These are phyloP conservation scores for Neurospora cerealis DNA, from an alignment of 495 filamentous ascomycete species.

Conservation along the genomic window DNA sequence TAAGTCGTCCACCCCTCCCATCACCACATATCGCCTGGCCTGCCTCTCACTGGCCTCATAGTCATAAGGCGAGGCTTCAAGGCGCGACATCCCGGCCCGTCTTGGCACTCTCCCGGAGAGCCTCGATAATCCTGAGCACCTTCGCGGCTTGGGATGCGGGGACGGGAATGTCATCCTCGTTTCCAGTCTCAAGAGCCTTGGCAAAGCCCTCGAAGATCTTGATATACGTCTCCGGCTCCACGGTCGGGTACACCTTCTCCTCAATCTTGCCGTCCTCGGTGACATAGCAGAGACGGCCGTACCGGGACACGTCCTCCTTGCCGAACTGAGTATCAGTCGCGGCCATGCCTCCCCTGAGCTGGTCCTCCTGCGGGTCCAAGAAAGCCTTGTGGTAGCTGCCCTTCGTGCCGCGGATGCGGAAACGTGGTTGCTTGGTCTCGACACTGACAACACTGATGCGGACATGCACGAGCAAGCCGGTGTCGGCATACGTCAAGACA, in stretches of 20 bases:
- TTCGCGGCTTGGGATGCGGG: conserved; percentile 59
- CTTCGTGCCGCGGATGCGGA: conserved; percentile 71
- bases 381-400: conserved; percentile 74
- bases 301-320: conserved; percentile 41
- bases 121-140: conserved; percentile 67
- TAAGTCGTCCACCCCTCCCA: neutral
- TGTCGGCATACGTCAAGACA: conserved; percentile 54
- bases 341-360: conserved; percentile 58
- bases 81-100: conserved; percentile 49
- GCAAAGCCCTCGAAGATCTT: conserved; percentile 65
- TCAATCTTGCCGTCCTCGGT: conserved; percentile 25
- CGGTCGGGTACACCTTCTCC: conserved; percentile 44
- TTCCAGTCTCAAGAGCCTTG: conserved; percentile 49
- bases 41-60: neutral
- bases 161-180: conserved; percentile 54
- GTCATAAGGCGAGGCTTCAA: neutral
- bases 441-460: conserved; percentile 62
- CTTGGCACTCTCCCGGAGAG: conserved; percentile 56
- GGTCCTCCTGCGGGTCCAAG: conserved; percentile 74
- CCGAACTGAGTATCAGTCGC: conserved; percentile 59
- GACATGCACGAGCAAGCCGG: conserved; percentile 49
- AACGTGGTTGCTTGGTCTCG: conserved; percentile 62
- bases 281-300: conserved; percentile 32
- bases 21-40: neutral
- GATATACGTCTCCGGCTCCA: conserved; percentile 60